Base-by-base conservation (phyloP, 2,329 filamentous ascomycete genomes). In the Ceratocystis cubensis region DNA sequence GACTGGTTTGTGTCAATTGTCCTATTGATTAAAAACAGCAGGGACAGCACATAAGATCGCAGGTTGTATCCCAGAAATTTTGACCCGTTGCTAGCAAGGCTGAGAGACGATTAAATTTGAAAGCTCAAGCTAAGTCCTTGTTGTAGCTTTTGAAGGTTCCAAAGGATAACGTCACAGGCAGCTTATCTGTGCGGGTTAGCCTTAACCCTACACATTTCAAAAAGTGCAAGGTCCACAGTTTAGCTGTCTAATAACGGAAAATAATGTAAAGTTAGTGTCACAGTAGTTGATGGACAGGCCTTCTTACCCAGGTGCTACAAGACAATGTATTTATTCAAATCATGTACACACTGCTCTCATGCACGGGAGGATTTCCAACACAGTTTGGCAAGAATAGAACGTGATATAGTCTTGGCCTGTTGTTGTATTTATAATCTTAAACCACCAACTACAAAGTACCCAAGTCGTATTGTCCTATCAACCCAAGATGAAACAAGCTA, bases 401-500 rank as follows among this genome's bases (percentile, higher is more conserved):
- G 53, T 17, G 13, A 57, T 57, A 13, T n/a, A 25, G 30, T 57
- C 22, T n/a, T 59, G 56, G 8, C 56, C 28, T 59, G 56, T n/a
- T 37, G 56, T 37, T 37, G 28, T 59, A 33, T 37, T 59, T 7
- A 20, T 59, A 59, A 28, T 48, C 6, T 20, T n/a, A 7, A 48
- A 28, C 15, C 4, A 5, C 48, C 25, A 5, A 5, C 22, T 2
- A 15, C 20, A 28, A 53, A 22, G 13, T 33, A 20, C 20, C 15
- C 25, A 30, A 6, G 20, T 5, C n/a, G 61, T 41, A 15, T 41
- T 41, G 20, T 48, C 44, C 30, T 17, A 33, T 63, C 22, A 63
- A 30, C 6, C 48, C 15, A 63, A 63, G 13, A 33, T 63, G 61
- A 63, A 63, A 63, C 61, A 37, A n/a, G 61, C 30, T 41, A 41